Conservation (phyloP, 1,139 yeast genomes). For the Zhuliangozyma parablackwelliae region DNA sequence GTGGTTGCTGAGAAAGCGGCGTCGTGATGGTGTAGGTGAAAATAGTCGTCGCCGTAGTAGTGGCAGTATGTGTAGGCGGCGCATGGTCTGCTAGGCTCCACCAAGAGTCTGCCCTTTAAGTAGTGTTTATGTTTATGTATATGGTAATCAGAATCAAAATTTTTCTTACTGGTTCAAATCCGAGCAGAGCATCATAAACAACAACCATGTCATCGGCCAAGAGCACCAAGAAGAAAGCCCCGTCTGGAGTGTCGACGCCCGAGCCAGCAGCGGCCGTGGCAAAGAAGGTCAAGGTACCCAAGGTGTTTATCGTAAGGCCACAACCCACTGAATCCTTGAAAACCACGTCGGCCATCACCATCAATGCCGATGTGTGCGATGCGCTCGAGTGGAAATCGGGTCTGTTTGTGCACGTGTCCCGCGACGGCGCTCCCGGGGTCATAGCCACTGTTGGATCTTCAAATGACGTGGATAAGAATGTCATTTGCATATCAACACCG, state of each 20-base stretch:
- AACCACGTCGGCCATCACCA: constrained; percentile 36
- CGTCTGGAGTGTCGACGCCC: constrained; percentile 14
- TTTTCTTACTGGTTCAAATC: too few species aligned
- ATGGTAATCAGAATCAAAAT: too few species aligned
- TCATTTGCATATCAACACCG: constrained; percentile 47
- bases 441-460: constrained; percentile 43
- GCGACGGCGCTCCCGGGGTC: constrained; percentile 41
- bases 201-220: constrained; percentile 21
- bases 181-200: background rate
- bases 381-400: constrained; percentile 54
- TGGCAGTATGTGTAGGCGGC: too few species aligned
- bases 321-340: constrained; percentile 38
- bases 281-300: constrained; percentile 45
- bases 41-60: too few species aligned
- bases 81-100: too few species aligned
- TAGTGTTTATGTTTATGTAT: too few species aligned
- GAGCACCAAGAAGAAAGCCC: constrained; percentile 22
- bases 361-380: constrained; percentile 50
- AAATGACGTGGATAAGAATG: constrained; percentile 43
- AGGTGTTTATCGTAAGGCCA: constrained; percentile 48
- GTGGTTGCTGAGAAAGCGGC: too few species aligned
- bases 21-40: too few species aligned
- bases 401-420: constrained; percentile 48
- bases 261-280: constrained; percentile 15
- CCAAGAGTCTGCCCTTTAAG: too few species aligned